Evolutionary conservation across 2,329 filamentous ascomycete genomes (phyloP).

Genomic region (Aspergillus texensis): DNA sequence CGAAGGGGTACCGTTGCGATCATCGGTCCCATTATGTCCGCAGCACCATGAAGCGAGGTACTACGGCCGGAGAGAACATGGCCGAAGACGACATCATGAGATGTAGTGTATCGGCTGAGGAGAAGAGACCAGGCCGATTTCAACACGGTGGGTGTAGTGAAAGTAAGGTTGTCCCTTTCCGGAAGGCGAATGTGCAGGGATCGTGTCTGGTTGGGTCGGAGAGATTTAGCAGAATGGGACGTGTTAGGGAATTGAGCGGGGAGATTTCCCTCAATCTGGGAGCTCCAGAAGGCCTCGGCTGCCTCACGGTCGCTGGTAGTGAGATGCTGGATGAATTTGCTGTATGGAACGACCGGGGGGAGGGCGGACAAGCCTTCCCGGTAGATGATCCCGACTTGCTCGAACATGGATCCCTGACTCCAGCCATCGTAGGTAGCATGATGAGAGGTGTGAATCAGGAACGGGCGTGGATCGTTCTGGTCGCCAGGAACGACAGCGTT

Average conservation of each 20-base stretch:
- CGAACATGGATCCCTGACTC: constrained; percentile 9
- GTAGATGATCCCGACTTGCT: not conserved
- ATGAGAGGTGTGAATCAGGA: constrained; percentile 45
- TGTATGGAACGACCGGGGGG: not conserved
- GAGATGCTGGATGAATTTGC: constrained; percentile 26
- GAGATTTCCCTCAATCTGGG: constrained; percentile 3
- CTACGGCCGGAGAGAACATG: constrained; percentile 44
- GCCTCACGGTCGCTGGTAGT: constrained; percentile 7
- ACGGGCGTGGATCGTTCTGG: not conserved
- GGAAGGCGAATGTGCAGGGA: constrained; percentile 3
- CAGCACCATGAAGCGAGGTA: constrained; percentile 38
- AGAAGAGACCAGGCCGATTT: constrained; percentile 43
- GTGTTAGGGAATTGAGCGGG: constrained; percentile 10
- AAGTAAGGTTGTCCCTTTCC: constrained; percentile 1
- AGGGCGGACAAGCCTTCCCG: not conserved
- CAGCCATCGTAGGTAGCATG: constrained; percentile 48
- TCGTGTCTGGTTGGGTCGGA: constrained; percentile 5
- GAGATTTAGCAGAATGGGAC: not conserved
- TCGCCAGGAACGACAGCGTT: constrained; percentile 1
- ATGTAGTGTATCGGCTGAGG: constrained; percentile 36
- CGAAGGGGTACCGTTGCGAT: constrained; percentile 41
- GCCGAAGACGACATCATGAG: constrained; percentile 43
- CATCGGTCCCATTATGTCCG: constrained; percentile 43
- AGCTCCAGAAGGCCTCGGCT: constrained; percentile 16
- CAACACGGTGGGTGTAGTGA: constrained; percentile 32